phyloP scores from a whole-genome alignment of 1,284 basidiomycete species.

The Austroboletus olivaceoglutinosus region DNA sequence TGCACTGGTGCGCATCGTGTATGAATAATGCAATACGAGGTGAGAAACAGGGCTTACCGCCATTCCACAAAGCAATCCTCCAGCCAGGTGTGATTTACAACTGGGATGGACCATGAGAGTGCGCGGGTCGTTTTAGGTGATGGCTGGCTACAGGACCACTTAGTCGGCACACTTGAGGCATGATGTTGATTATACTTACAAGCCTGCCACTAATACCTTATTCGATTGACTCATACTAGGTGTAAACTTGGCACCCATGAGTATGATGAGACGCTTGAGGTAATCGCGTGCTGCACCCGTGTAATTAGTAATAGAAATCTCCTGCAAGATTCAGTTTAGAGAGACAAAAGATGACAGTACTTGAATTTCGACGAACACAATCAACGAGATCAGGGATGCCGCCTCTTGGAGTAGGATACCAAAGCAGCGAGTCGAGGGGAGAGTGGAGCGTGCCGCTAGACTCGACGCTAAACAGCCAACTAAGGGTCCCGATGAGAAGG shows the following conservation, averaged over 20 bases:
- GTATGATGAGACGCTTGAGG: slow-evolving; percentile 74
- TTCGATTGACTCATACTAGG: slow-evolving; percentile 75
- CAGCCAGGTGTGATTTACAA: slow-evolving; percentile 88
- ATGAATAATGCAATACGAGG: background rate
- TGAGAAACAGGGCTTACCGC: slow-evolving; percentile 34
- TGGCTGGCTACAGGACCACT: slow-evolving; percentile 15
- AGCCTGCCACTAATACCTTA: slow-evolving; percentile 80
- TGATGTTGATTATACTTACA: slow-evolving; percentile 45
- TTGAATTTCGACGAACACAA: slow-evolving; percentile 39
- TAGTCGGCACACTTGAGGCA: background rate
- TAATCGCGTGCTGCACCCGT: slow-evolving; percentile 83
- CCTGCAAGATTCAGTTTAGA: slow-evolving; percentile 36
- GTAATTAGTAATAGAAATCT: slow-evolving; percentile 86
- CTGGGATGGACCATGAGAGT: slow-evolving; percentile 74
- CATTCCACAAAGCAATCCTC: slow-evolving; percentile 84
- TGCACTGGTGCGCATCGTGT: slow-evolving; percentile 27
- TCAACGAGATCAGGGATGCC: slow-evolving; percentile 43
- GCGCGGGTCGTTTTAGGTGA: slow-evolving; percentile 57
- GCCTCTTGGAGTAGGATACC: slow-evolving; percentile 49
- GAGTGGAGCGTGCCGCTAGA: slow-evolving; percentile 58
- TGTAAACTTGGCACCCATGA: slow-evolving; percentile 79
- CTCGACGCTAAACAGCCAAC: slow-evolving; percentile 81
- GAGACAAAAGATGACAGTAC: background rate
- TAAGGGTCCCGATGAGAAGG: slow-evolving; percentile 70
- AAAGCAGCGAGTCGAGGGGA: slow-evolving; percentile 64